Conservation (phyloP, 2,329 filamentous ascomycete species). For the Leptographium radiaticola region DNA sequence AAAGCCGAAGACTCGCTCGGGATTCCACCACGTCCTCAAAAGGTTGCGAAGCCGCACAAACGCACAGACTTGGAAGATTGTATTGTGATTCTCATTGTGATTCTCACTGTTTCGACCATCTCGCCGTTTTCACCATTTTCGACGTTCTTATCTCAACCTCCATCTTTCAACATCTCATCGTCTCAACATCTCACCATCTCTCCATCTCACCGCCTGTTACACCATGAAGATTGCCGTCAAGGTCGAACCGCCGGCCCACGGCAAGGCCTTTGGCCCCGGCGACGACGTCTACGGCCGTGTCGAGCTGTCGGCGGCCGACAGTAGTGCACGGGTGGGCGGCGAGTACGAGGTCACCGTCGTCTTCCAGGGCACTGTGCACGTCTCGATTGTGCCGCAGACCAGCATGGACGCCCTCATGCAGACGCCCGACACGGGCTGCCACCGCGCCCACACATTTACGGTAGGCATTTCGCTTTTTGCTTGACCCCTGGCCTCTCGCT, state of each 20-base stretch:
- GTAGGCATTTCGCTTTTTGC: neutral
- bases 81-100: too few species aligned
- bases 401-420: neutral
- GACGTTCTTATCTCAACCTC: neutral
- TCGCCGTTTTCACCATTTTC: too few species aligned
- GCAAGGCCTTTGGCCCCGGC: neutral
- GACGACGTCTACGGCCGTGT: slow-evolving; percentile 3
- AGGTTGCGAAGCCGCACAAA: too few species aligned
- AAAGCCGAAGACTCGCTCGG: too few species aligned
- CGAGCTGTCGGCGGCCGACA: neutral
- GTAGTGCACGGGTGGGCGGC: neutral
- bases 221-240: slow-evolving; percentile 5
- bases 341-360: neutral
- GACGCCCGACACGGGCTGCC: neutral
- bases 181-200: neutral
- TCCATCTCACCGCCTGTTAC: too few species aligned
- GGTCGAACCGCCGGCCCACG: neutral
- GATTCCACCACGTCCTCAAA: too few species aligned
- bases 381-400: neutral
- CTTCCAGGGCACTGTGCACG: neutral
- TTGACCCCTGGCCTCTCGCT: neutral
- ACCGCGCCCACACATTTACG: neutral
- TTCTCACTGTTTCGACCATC: too few species aligned
- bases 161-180: neutral
- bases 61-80: too few species aligned